A percentile compares a stretch with the other conserved stretches of the same genome.
Evolutionary conservation across 495 filamentous ascomycete genomes (phyloP).

Genomic region (Hypoxylon trugodes): DNA sequence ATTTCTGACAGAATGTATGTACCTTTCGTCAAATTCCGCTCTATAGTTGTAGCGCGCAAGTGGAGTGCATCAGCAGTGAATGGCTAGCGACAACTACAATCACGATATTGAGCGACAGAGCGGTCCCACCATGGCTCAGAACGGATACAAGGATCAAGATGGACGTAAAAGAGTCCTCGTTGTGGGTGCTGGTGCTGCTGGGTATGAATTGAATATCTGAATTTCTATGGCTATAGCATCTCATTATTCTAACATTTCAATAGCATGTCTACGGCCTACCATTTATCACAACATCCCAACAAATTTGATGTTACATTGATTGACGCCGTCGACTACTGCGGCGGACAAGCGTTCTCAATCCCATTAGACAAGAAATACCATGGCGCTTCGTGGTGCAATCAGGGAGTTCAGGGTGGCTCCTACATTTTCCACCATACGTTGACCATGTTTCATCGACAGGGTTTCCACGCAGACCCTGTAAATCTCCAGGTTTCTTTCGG

Average conservation of each 20-base stretch:
- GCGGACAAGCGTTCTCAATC: constrained; percentile 86
- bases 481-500: constrained; percentile 84
- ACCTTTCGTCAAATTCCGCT: too few species aligned
- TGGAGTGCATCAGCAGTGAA: background rate
- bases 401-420: constrained; percentile 85
- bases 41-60: too few species aligned
- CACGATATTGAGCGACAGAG: constrained; percentile 21
- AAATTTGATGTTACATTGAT: constrained; percentile 79
- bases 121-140: constrained; percentile 22
- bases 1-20: too few species aligned
- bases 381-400: constrained; percentile 80
- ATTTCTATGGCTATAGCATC: background rate
- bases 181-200: constrained; percentile 71
- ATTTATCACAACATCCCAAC: constrained; percentile 75
- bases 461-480: constrained; percentile 72
- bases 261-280: constrained; percentile 74
- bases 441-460: constrained; percentile 76
- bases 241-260: constrained; percentile 10
- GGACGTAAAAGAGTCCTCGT: constrained; percentile 62
- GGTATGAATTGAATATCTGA: constrained; percentile 40
- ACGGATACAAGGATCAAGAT: constrained; percentile 13
- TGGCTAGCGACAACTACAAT: constrained; percentile 12
- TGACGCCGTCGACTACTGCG: constrained; percentile 70
- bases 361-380: constrained; percentile 70
- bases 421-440: constrained; percentile 83